Evolutionary conservation across 495 filamentous ascomycete genomes (phyloP).

Genomic region (Mytilinidion resinicola): DNA sequence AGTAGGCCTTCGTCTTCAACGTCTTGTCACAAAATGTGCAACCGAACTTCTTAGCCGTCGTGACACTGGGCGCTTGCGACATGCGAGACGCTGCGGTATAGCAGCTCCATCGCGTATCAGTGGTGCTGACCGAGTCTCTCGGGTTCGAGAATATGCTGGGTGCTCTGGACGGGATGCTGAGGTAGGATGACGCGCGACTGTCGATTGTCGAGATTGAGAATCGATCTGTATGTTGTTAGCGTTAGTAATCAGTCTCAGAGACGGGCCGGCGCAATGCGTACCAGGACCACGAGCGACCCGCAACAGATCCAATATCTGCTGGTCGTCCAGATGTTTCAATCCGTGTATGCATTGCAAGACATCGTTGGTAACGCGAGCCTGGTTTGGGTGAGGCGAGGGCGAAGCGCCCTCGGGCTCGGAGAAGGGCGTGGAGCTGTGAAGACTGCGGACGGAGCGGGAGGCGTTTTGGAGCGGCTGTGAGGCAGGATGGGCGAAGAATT

Average conservation of each 20-base stretch:
- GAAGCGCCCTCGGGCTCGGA: slow-evolving; percentile 26
- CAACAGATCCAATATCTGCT: slow-evolving; percentile 23
- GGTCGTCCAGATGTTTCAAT: slow-evolving; percentile 27
- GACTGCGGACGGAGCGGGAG: slow-evolving; percentile 26
- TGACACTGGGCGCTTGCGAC: slow-evolving; percentile 20
- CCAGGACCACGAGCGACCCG: slow-evolving; percentile 24
- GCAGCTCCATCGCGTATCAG: slow-evolving; percentile 18
- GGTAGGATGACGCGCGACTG: slow-evolving; percentile 23
- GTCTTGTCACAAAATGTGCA: slow-evolving; percentile 29
- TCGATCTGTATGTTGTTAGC: slow-evolving; percentile 13
- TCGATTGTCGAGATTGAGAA: slow-evolving; percentile 25
- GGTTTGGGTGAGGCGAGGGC: slow-evolving; percentile 21
- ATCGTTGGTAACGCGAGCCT: slow-evolving; percentile 18
- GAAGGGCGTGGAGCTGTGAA: slow-evolving; percentile 23
- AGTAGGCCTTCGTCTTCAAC: slow-evolving; percentile 29
- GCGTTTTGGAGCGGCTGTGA: slow-evolving; percentile 20
- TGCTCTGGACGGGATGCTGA: slow-evolving; percentile 24
- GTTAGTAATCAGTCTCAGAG: slow-evolving; percentile 18
- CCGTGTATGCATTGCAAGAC: slow-evolving; percentile 26
- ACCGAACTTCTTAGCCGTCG: slow-evolving; percentile 25
- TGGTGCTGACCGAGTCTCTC: slow-evolving; percentile 22
- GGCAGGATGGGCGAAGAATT: slow-evolving; percentile 20
- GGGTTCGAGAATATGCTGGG: slow-evolving; percentile 26
- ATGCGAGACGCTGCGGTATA: slow-evolving; percentile 24
- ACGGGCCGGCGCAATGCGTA: slow-evolving; percentile 4